phyloP scores from a whole-genome alignment of 441 rosid species.

The Aquilaria agallochum region DNA sequence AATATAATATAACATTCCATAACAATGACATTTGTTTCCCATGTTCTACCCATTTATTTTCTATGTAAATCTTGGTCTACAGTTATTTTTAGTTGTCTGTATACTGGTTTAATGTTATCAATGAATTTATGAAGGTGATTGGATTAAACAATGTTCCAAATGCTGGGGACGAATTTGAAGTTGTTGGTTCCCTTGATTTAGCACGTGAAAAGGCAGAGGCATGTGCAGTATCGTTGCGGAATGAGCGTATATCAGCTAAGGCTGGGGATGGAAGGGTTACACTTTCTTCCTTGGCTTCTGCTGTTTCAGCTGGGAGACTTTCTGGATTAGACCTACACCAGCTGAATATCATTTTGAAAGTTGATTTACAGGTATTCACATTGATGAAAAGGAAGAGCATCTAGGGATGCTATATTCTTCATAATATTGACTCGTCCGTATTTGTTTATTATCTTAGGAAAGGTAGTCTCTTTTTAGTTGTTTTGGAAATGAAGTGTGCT shows the following conservation, averaged over 20 bases:
- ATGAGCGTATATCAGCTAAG: slow-evolving; percentile 84
- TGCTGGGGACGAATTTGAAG: slow-evolving; percentile 97
- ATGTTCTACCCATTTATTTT: neutral
- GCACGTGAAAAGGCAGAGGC: slow-evolving; percentile 88
- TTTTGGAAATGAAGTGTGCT: too few relatives aligned
- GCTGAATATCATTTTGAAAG: slow-evolving; percentile 86
- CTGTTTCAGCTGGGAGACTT: slow-evolving; percentile 71
- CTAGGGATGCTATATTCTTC: slow-evolving; percentile 6
- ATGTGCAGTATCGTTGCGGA: slow-evolving; percentile 60
- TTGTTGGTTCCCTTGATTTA: slow-evolving; percentile 68
- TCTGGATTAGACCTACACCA: slow-evolving; percentile 94
- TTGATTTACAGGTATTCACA: slow-evolving; percentile 83
- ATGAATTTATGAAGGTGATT: slow-evolving; percentile 54
- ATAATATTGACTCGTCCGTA: neutral
- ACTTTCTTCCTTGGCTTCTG: slow-evolving; percentile 94
- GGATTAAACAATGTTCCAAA: slow-evolving; percentile 80
- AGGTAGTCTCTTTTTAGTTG: too few relatives aligned
- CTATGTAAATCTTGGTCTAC: neutral
- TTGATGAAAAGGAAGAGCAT: slow-evolving; percentile 4
- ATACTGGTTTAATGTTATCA: neutral
- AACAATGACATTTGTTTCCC: neutral
- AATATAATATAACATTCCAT: too few relatives aligned
- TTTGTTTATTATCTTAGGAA: too few relatives aligned
- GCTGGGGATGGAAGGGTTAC: slow-evolving; percentile 97
- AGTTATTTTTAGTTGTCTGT: neutral